Conservation (phyloP, 257 asterid genomes). For the Hygrophila difformis region DNA sequence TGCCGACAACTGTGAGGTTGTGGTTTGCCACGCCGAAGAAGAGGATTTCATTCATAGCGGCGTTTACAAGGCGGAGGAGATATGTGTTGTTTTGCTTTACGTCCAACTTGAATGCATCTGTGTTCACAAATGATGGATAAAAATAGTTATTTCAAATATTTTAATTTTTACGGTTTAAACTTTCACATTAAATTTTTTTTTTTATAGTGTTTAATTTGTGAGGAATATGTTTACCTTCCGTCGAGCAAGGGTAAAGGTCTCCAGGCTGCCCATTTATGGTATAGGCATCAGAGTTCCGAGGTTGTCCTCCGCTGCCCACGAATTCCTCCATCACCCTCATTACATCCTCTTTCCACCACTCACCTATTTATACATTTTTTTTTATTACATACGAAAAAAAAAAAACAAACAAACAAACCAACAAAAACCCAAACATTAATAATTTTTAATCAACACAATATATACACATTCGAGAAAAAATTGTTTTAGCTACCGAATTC, state of each 20-base stretch:
- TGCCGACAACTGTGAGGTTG: slow-evolving; percentile 34
- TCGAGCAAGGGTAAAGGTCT: slow-evolving; percentile 32
- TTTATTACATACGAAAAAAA: not conserved
- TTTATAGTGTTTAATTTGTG: no score
- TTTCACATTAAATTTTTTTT: no score
- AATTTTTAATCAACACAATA: no score
- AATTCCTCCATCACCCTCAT: slow-evolving; percentile 21
- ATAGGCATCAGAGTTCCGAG: slow-evolving; percentile 28
- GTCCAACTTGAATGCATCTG: slow-evolving; percentile 32
- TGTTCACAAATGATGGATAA: not conserved
- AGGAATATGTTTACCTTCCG: slow-evolving; percentile 13
- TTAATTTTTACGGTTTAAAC: no score
- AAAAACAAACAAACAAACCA: not conserved
- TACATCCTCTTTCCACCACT: slow-evolving; percentile 33
- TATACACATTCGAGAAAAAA: no score
- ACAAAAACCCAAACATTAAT: no score
- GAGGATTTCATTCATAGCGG: slow-evolving; percentile 36
- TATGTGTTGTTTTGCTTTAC: slow-evolving; percentile 37
- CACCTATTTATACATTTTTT: slow-evolving; percentile 18
- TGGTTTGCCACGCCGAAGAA: slow-evolving; percentile 47
- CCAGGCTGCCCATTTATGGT: slow-evolving; percentile 52
- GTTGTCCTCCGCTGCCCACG: slow-evolving; percentile 22
- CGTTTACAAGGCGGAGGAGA: slow-evolving; percentile 36
- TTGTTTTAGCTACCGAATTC: no score
- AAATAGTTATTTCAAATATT: not conserved